Percentiles rank a stretch among this genome's conserved stretches.
phyloP scores from a whole-genome alignment of 2,329 filamentous ascomycete genomes.

The Trichoderma lentiforme region DNA sequence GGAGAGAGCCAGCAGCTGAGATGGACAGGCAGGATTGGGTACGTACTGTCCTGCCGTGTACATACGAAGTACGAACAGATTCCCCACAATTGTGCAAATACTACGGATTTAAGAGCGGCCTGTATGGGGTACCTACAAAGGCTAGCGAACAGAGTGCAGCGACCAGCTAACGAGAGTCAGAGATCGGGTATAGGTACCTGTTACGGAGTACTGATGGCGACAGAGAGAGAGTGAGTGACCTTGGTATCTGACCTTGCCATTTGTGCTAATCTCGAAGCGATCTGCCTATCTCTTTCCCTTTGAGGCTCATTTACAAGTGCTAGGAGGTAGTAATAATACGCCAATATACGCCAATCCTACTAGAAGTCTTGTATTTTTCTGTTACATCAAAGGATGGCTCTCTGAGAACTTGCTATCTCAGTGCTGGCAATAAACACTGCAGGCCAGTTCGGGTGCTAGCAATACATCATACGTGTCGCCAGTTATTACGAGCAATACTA shows the following conservation, averaged over 20 bases:
- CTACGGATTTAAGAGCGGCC: neutral
- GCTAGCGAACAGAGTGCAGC: neutral
- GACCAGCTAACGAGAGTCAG: neutral
- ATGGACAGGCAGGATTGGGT: neutral
- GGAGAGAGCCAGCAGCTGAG: neutral
- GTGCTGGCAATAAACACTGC: neutral
- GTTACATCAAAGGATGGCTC: neutral
- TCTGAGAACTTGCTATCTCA: neutral
- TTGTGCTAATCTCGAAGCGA: neutral
- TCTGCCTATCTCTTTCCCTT: neutral
- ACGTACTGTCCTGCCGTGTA: neutral
- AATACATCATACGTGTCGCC: neutral
- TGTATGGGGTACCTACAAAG: neutral
- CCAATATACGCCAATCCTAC: neutral
- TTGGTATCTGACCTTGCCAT: neutral
- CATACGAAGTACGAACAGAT: neutral
- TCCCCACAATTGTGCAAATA: neutral
- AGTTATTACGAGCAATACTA: neutral
- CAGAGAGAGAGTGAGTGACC: neutral
- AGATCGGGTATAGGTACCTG: neutral
- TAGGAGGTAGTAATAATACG: neutral
- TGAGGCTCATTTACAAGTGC: neutral
- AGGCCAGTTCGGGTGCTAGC: neutral
- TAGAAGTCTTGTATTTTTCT: neutral
- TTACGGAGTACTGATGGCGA: neutral